Evolutionary conservation across 148 eudicot species (phyloP).

Genomic region (Salicornia ramosissima): DNA sequence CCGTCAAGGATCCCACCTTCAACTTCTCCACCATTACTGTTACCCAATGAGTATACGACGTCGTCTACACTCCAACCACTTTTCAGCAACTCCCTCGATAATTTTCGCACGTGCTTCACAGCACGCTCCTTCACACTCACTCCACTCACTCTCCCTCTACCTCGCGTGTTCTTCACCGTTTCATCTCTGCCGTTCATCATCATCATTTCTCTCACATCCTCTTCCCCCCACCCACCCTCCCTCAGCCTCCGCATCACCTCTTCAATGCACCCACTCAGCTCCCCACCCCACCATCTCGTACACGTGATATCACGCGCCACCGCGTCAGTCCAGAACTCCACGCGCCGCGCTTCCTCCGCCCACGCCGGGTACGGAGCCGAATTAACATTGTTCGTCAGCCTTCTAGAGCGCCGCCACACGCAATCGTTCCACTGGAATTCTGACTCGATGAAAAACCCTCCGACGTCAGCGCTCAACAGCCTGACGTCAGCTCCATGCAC

Average conservation of each 20-base stretch:
- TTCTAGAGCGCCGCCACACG: neutral
- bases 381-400: too few species aligned
- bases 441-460: slow-evolving; percentile 47
- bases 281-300: slow-evolving; percentile 24
- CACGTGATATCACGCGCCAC: slow-evolving; percentile 2
- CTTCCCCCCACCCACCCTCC: slow-evolving; percentile 33
- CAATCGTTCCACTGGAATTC: slow-evolving; percentile 13
- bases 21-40: slow-evolving; percentile 1
- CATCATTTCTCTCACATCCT: slow-evolving; percentile 33
- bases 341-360: neutral
- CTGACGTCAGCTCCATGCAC: slow-evolving; percentile 46
- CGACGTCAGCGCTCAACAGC: slow-evolving; percentile 42
- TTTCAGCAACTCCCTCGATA: slow-evolving; percentile 26
- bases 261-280: slow-evolving; percentile 22
- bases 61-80: slow-evolving; percentile 32
- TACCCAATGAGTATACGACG: slow-evolving; percentile 30
- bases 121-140: slow-evolving; percentile 21
- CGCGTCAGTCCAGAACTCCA: slow-evolving; percentile 25
- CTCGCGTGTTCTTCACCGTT: neutral
- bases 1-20: slow-evolving; percentile 15
- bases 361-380: slow-evolving; percentile 19
- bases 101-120: slow-evolving; percentile 26
- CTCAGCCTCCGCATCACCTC: slow-evolving; percentile 19
- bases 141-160: neutral
- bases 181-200: slow-evolving; percentile 26